phyloP scores from a whole-genome alignment of 2,329 filamentous ascomycete genomes.

The Apiospora pterosperma region DNA sequence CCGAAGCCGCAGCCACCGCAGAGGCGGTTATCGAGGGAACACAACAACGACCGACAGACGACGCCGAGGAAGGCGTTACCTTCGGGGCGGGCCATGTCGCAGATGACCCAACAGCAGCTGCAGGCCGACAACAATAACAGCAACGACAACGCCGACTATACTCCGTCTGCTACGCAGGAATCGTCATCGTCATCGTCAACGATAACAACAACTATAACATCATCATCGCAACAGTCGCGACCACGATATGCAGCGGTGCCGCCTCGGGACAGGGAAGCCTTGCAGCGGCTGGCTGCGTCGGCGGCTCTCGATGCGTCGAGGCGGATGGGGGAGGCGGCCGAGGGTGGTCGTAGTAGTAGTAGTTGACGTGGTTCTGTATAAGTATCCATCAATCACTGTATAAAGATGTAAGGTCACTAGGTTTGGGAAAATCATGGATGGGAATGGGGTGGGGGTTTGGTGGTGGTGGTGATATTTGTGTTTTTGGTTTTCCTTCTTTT shows the following conservation, averaged over 20 bases:
- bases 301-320: background rate
- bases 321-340: background rate
- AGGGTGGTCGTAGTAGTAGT: background rate
- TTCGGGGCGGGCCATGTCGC: constrained; percentile 2
- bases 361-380: background rate
- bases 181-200: background rate
- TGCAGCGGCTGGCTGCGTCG: background rate
- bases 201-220: background rate
- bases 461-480: background rate
- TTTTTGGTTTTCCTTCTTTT: too few relatives aligned
- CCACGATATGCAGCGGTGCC: background rate
- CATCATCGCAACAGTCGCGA: background rate
- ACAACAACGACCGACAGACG: background rate
- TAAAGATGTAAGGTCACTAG: background rate
- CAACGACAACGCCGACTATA: background rate
- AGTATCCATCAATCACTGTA: background rate
- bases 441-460: background rate
- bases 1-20: background rate
- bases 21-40: background rate
- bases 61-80: constrained; percentile 4
- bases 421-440: background rate
- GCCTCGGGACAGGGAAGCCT: background rate
- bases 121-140: background rate
- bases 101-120: background rate
- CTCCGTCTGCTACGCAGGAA: background rate